A percentile compares a stretch with the other conserved stretches of the same genome.
Evolutionary conservation across 1,284 basidiomycete species (phyloP).

Genomic region (Ganoderma boninense): DNA sequence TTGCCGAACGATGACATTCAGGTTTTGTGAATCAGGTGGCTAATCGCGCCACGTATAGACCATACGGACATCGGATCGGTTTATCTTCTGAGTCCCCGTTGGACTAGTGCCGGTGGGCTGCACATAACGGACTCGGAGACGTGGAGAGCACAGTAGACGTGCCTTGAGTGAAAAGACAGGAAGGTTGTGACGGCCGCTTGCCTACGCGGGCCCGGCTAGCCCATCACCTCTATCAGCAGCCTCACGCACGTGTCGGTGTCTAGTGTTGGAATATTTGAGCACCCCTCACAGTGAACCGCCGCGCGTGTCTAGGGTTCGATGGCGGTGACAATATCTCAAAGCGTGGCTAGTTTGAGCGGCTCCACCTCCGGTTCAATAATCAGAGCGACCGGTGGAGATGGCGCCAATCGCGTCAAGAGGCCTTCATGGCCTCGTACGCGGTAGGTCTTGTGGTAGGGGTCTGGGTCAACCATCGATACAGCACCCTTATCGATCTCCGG

Average conservation of each 20-base stretch:
- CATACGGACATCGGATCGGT: neutral
- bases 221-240: too few species aligned
- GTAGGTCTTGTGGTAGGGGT: neutral
- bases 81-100: neutral
- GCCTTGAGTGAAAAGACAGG: too few species aligned
- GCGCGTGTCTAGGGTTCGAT: too few species aligned
- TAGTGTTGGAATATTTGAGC: too few species aligned
- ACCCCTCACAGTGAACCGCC: too few species aligned
- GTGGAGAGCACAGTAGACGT: neutral
- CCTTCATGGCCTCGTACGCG: neutral
- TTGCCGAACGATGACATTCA: too few species aligned
- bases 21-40: too few species aligned
- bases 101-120: neutral
- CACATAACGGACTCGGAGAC: neutral
- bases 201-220: too few species aligned
- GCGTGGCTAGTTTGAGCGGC: neutral
- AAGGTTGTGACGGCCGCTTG: too few species aligned
- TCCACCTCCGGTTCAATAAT: neutral
- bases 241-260: too few species aligned
- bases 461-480: conserved; percentile 3
- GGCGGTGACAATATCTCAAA: neutral
- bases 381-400: neutral
- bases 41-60: neutral
- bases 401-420: neutral
- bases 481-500: conserved; percentile 7